phyloP scores from a whole-genome alignment of 495 filamentous ascomycete species.

The Cercophora newfieldiana region DNA sequence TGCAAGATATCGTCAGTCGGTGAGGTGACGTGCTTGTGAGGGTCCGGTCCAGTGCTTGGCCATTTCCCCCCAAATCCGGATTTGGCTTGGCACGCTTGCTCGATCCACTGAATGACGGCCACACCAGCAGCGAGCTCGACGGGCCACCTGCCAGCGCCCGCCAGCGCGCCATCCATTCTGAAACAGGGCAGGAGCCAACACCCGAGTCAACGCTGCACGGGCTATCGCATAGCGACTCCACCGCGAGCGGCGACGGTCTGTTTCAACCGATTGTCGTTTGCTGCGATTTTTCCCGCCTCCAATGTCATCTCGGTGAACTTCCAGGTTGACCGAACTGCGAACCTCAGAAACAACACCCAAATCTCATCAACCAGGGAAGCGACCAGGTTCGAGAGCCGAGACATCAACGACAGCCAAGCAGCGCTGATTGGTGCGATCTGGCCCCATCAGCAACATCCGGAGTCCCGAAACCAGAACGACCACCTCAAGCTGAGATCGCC shows the following conservation, averaged over 20 bases:
- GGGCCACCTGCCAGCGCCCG: conserved; percentile 9
- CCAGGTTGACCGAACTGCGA: not conserved
- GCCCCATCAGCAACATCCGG: not conserved
- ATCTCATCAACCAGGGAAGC: not conserved
- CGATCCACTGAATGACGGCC: not conserved
- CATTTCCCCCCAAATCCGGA: not conserved
- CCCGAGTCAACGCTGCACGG: not conserved
- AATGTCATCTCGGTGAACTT: not conserved
- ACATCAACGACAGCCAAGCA: not conserved
- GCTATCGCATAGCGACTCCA: not conserved
- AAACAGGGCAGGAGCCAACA: not conserved
- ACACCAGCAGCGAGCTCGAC: too few species aligned
- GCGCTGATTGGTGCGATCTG: not conserved
- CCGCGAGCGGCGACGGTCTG: not conserved
- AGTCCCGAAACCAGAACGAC: not conserved
- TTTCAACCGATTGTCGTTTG: not conserved
- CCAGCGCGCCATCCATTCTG: not conserved
- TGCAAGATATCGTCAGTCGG: not conserved
- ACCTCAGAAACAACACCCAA: not conserved
- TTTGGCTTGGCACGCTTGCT: not conserved
- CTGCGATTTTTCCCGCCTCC: not conserved
- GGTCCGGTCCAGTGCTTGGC: not conserved
- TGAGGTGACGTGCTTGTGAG: not conserved
- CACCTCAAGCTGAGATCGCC: not conserved
- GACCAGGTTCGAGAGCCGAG: not conserved